phyloP scores from a whole-genome alignment of 2,329 filamentous ascomycete genomes.

The Trichoderma simmonsii region DNA sequence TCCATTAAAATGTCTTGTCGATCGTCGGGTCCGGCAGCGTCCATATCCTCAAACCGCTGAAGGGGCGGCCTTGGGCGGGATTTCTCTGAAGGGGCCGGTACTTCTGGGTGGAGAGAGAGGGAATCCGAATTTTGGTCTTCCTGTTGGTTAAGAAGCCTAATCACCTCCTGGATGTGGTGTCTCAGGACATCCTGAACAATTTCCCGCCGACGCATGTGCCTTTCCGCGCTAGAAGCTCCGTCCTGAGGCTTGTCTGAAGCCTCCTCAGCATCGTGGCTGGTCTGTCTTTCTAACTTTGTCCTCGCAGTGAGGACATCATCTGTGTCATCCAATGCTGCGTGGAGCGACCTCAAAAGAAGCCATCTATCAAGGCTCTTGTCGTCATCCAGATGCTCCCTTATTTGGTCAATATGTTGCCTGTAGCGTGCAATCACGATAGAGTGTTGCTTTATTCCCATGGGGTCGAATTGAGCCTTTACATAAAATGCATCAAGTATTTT shows the following conservation, averaged over 20 bases:
- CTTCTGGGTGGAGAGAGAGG: conserved; percentile 23
- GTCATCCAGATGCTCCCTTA: conserved; percentile 26
- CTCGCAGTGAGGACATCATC: conserved; percentile 43
- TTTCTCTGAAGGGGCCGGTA: conserved; percentile 20
- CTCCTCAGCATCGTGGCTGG: neutral
- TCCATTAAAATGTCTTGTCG: conserved; percentile 50
- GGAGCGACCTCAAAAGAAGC: conserved; percentile 38
- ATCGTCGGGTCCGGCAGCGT: conserved; percentile 45
- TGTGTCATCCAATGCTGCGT: conserved; percentile 40
- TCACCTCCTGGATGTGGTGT: conserved; percentile 48
- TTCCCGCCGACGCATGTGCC: conserved; percentile 30
- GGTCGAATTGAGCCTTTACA: conserved; percentile 27
- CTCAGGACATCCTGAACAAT: conserved; percentile 46
- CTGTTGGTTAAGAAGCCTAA: conserved; percentile 44
- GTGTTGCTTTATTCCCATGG: conserved; percentile 24
- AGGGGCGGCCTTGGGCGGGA: conserved; percentile 15
- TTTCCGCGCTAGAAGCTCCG: neutral
- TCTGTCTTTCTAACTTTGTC: conserved; percentile 19
- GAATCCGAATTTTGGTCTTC: conserved; percentile 31
- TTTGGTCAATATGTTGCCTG: conserved; percentile 26
- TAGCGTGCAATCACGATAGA: conserved; percentile 26
- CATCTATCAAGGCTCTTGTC: conserved; percentile 28
- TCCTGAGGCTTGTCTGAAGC: neutral
- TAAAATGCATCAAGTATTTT: conserved; percentile 42
- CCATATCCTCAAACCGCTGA: conserved; percentile 44